Percentiles rank a stretch among this genome's conserved stretches.
phyloP scores from a whole-genome alignment of 2,329 filamentous ascomycete genomes.

The Tolypocladium sp. region DNA sequence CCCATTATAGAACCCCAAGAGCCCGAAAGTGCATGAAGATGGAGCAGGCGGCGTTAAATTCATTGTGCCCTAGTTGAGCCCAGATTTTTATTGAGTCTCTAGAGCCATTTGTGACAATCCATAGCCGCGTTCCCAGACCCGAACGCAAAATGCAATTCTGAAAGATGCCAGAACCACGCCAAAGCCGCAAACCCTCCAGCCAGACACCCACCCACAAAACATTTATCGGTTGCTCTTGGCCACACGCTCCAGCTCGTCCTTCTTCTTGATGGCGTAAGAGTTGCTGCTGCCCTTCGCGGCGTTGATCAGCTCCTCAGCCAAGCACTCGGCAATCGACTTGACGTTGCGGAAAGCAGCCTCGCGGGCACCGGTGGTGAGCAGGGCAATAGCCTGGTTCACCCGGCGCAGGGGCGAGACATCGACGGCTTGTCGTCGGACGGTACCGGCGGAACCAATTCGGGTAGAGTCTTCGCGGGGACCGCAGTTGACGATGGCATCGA shows the following conservation, averaged over 20 bases:
- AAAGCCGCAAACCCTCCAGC: conserved; percentile 29
- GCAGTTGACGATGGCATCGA: conserved; percentile 99
- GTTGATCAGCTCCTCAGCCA: conserved; percentile 99
- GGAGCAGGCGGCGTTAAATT: conserved; percentile 9
- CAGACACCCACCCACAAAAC: conserved; percentile 21
- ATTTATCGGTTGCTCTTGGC: conserved; percentile 99
- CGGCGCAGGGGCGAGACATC: conserved; percentile 99
- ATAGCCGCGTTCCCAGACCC: conserved; percentile 36
- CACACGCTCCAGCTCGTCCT: conserved; percentile 99
- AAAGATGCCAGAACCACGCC: conserved; percentile 36
- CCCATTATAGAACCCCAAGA: not conserved
- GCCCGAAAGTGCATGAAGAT: not conserved
- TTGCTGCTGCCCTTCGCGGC: conserved; percentile 99
- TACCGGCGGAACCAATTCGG: conserved; percentile 98
- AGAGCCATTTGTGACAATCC: conserved; percentile 32
- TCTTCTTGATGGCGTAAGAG: conserved; percentile 99
- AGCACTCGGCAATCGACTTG: conserved; percentile 99
- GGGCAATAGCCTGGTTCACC: conserved; percentile 99
- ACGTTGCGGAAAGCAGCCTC: conserved; percentile 99
- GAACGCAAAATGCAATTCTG: conserved; percentile 38
- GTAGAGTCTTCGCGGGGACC: conserved; percentile 99
- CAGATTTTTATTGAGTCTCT: conserved; percentile 34
- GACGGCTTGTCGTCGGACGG: conserved; percentile 98
- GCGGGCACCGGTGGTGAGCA: conserved; percentile 97
- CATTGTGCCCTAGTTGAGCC: conserved; percentile 29